Base-by-base conservation (phyloP, 139 green algal species). In the Spirogloea muscicola region DNA sequence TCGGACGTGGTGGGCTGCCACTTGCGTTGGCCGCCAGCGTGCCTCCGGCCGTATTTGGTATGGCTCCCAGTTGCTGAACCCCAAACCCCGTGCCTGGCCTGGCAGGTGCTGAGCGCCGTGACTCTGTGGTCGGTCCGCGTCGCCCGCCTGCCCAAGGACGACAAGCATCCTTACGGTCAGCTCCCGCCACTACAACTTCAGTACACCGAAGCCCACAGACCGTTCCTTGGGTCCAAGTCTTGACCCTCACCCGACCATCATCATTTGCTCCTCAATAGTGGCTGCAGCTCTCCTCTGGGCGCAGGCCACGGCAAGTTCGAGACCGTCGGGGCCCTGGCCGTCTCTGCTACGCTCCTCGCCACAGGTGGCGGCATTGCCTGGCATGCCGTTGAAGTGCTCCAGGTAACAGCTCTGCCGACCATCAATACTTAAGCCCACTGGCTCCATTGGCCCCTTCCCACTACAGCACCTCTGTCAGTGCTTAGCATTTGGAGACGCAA, bases 291-390 rank as follows among this genome's bases (percentile, higher is more conserved):
- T 10, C n/a, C 13, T n/a, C n/a, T 33, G 13, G n/a, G 51, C 13
- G 25, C 74, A 82, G 74, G 74, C 29, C 74, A 82, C 59, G 74
- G 74, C 4, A 78, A 79, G 55, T 79, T 73, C 27, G 74, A 82
- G 40, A 80, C 74, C 36, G 49, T 79, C n/a, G 74, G 74, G 33
- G 67, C 74, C 2, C 25, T 82, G 13, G 74, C 67, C 1, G 48
- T 82, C 21, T 76, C 74, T 1, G n/a, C 46, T 13, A 18, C 79
- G 42, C 74, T 82, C 5, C 62, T 82, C 5, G 68, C 31, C 10
- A 82, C 74, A 27, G 74, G 66, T 29, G 74, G 46, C 10, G 74
- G 69, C 48, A 82, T 82, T 25, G 74, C 69, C 18, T 82, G 67
- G 65, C 48, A 82, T 60, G 74, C 74, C 25, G 16, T 78, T 25